Base-by-base conservation (phyloP, 2,329 filamentous ascomycete genomes). In the Ustulina deusta region DNA sequence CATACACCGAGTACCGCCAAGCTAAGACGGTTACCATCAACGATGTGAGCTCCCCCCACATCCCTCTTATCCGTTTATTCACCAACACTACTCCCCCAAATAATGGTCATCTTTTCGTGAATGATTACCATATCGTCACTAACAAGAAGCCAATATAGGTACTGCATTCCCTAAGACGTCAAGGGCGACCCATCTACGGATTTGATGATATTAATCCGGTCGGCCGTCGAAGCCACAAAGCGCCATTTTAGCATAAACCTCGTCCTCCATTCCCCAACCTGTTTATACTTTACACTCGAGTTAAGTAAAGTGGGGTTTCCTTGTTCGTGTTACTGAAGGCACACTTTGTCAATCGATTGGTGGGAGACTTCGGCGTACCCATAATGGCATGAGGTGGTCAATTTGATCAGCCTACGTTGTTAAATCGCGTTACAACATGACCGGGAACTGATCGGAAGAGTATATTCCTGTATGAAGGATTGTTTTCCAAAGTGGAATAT, bases 21-120 rank as follows among this genome's bases (percentile, higher is more conserved):
- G 80, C 85, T 0, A 91, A 91, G 78, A 93, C 90, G 0, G 82
- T 92, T 0, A 91, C 88, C 0, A 81, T 88, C 0, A 78, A 81
- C 0, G 90, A 93, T 71, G 90, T 91, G 74, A 76, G 84, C 80
- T n/a, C 29, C 17, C 13, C 32, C 27, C 17, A 25, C 49, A 5
- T 17, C 17, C 10, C 22, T 17, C 32, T 40, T 34, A 22, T 49
- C 11, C n/a, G 1, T 38, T 54, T 40, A 6, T n/a, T 36, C 15
- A 36, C 13, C 6, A 27, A 11, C 22, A 7, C 25, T 36, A 11
- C n/a, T 1, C 15, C 15, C 0, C 32, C 2, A 42, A 11, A 29
- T 22, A 2, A 38, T 36, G 15, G 6, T 6, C 42, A 34, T 34
- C n/a, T 42, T 55, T 7, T n/a, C 5, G 10, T 29, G 5, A 13